These are phyloP conservation scores for Rhododendron molle DNA, from an alignment of 148 eudicot genomes.

Conservation along the genomic window DNA sequence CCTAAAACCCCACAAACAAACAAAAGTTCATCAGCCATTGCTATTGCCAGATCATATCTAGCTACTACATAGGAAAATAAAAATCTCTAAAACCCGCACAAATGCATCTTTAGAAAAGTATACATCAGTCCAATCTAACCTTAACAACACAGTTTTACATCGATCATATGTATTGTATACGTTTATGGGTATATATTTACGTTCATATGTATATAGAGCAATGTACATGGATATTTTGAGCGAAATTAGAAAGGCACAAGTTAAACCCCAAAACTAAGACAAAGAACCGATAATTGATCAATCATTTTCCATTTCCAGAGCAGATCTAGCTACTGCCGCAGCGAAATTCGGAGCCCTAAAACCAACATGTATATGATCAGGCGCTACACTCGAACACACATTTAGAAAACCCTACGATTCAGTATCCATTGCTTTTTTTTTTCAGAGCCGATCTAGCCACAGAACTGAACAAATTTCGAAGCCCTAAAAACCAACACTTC, in stretches of 20 bases:
- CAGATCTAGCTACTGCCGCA: background rate
- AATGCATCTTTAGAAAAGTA: background rate
- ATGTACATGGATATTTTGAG: background rate
- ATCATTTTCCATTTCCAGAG: background rate
- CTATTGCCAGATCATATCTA: background rate
- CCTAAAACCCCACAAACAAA: background rate
- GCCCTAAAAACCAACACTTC: background rate
- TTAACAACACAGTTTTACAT: background rate
- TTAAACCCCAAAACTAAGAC: background rate
- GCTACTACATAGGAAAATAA: background rate
- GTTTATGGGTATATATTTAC: background rate
- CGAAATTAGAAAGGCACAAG: no score
- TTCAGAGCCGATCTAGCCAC: background rate
- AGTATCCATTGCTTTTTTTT: background rate
- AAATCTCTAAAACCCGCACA: background rate
- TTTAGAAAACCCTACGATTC: background rate
- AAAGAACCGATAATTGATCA: background rate
- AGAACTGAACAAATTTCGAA: background rate
- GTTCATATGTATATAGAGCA: background rate
- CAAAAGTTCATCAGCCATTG: background rate
- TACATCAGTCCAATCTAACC: background rate
- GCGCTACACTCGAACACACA: background rate
- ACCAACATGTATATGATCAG: background rate
- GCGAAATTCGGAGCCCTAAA: background rate
- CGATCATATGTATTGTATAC: background rate